Evolutionary conservation across 2,329 filamentous ascomycete genomes (phyloP), one percentile per base, ranked within the genome.

Genomic region (Rhynchosporium graminicola): DNA sequence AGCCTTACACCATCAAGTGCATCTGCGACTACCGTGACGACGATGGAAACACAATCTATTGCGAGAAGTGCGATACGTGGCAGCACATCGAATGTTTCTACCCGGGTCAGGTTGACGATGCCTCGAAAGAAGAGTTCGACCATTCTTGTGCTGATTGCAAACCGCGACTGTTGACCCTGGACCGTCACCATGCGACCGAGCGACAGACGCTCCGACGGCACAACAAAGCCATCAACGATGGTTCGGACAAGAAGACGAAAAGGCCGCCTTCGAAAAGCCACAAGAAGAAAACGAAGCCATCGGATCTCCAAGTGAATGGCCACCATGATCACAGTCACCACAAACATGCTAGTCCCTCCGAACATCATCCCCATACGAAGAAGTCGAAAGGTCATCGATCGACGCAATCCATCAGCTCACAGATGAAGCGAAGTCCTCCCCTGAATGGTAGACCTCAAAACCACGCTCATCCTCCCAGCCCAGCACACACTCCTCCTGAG

Each of bases 71-170:
- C 82, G 91, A 97, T 75, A 95, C 92, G 56, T 99, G 95, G 95
- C 95, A 99, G 78, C 95, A 99, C 77, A 96, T 97, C 72, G 88
- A 92, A 75, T 99, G 95, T 78, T 98, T 96, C 78, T 98, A 98
- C 75, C 85, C 85, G 28, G 76, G 85, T 67, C 90, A 91, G 70
- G 84, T 86, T 74, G 83, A 87, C 76, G 82, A 90, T 81, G 83
- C 90, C 78, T 78, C 93, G 76, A 77, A 88, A 80, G 82, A 85
- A 63, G 83, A 86, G 71, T 90, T 88, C 72, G 82, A 90, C 61
- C 94, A 99, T 79, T 91, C 88, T 61, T 99, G 95, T 79, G 86
- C 87, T 71, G 92, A 97, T 71, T 99, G 95, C 80, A 86, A 89
- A 64, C 92, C 93, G 20, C 84, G 92, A 66, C 78, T 80, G 20